Evolutionary conservation across 1,139 yeast genomes (phyloP), one percentile per base, ranked within the genome.

Genomic region (Ogataea hybrid): DNA sequence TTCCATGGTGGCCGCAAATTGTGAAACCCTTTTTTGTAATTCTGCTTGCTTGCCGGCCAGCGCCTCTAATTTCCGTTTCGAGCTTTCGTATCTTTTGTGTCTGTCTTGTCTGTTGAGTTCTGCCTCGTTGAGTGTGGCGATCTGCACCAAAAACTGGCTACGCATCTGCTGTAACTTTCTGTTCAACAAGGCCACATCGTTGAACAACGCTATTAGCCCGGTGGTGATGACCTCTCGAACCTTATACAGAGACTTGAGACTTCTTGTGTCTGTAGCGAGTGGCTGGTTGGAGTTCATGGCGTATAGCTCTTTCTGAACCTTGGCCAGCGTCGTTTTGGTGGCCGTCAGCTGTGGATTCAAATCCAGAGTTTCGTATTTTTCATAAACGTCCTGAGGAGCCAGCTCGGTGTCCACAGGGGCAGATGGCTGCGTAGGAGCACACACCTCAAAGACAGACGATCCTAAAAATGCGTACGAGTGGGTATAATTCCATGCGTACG

Each of bases 61-160:
- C 6, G 35, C 36, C 14, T 41, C 39, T n/a, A 39, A 32, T 16
- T 45, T 42, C 15, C 35, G 30, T 22, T 37, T 32, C 21, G 36
- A 37, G 41, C 11, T 11, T 4, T 10, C 9, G 14, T 27, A 15
- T 28, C 27, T 27, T 14, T 32, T 32, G n/a, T 16, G 16, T 16
- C 32, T 17, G 11, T 36, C 16, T 2, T 36, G 23, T 4, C 28
- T 21, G 10, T 50, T 47, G n/a, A 45, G 38, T 10, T 42, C 44
- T 21, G 47, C 15, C 11, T 38, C 36, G 12, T 52, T 44, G 16
- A 50, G 32, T 0, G 54, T 46, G 18, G 42, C 46, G 6, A 59
- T 46, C 36, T 61, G 64, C 14, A 54, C 47, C 36, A 46, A 46
- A 28, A 53, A 47, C 35, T 60, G 63, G 9, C 35, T 25, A 20